Evolutionary conservation across 441 rosid species (phyloP), one percentile per base, ranked within the genome.

Genomic region (Syzygium malaccense): DNA sequence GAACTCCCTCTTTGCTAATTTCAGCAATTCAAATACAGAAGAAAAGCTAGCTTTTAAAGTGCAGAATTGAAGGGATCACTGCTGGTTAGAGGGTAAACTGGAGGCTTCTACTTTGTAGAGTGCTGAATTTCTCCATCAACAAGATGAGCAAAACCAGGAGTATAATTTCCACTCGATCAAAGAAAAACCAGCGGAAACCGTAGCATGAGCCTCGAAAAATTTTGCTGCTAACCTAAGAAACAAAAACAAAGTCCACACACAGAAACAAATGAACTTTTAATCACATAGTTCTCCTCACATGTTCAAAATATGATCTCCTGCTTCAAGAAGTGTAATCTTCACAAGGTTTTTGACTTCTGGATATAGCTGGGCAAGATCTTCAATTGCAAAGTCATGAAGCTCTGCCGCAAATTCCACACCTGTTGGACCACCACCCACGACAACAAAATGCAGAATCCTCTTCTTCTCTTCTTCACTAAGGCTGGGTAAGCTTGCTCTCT

Each of bases 351-450:
- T 97, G 60, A 95, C 97, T 25, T 75, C 79, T 18, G 97, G 98
- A 90, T 97, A 97, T 90, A 96, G 89, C 41, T 92, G 89, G 86
- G 92, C 90, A 60, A 97, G 75, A 92, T 97, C 99, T 91, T 97
- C 99, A 86, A 66, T 71, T 48, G 97, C 91, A 93, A 89, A 97
- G 92, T 97, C 99, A 84, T 94, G 99, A 88, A 97, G 92, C 93
- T 97, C 99, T 19, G 98, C 99, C 75, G 98, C 98, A 94, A 96
- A 98, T 94, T 96, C 99, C 64, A 98, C 98, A 85, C 99, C 99
- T 86, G 99, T 97, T 14, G 99, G 99, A 86, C 99, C 99, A 14
- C 99, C 99, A 86, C 98, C 99, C 75, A 98, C 99, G 68, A 98
- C 93, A 71, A 98, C 96, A 88, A 98, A 98, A 92, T 96, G 99